phyloP scores from a whole-genome alignment of 2,329 filamentous ascomycete genomes.

The Diaporthe velutina region DNA sequence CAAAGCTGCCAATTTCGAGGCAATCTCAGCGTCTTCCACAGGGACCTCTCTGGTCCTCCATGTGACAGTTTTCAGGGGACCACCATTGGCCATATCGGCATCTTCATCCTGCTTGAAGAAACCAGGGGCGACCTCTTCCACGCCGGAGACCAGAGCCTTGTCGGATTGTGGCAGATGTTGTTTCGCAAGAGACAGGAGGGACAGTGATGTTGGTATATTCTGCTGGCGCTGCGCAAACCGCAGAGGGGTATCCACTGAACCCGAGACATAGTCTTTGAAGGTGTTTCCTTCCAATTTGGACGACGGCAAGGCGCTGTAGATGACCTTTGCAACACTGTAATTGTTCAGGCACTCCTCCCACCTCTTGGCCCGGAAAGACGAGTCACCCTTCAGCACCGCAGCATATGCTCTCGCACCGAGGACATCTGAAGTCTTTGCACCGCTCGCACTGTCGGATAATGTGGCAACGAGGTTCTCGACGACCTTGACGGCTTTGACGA shows the following conservation, averaged over 20 bases:
- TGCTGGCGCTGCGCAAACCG: constrained; percentile 95
- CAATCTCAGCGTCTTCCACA: constrained; percentile 93
- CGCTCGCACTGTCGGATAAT: constrained; percentile 74
- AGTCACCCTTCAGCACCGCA: constrained; percentile 80
- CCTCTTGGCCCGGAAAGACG: constrained; percentile 86
- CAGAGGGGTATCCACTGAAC: constrained; percentile 92
- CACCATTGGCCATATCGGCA: constrained; percentile 55
- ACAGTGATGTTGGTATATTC: constrained; percentile 86
- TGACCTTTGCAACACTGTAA: constrained; percentile 82
- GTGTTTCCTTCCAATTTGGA: constrained; percentile 75
- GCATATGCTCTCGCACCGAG: constrained; percentile 90
- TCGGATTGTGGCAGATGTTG: constrained; percentile 81
- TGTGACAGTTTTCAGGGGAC: constrained; percentile 79
- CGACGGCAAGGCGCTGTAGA: constrained; percentile 82
- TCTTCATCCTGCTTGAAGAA: constrained; percentile 73
- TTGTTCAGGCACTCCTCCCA: constrained; percentile 84
- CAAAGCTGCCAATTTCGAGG: constrained; percentile 82
- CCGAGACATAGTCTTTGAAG: constrained; percentile 87
- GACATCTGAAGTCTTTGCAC: constrained; percentile 77
- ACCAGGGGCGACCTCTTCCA: constrained; percentile 78
- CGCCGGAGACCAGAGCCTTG: constrained; percentile 70
- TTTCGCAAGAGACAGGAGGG: constrained; percentile 82
- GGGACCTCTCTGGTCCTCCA: constrained; percentile 90
- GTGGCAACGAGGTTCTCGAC: constrained; percentile 77
- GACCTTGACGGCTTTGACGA: constrained; percentile 81